Percentiles rank a stretch among this genome's conserved stretches.
These are phyloP conservation scores for Prunus campanulata DNA, from an alignment of 306 rosid genomes.

Conservation along the genomic window DNA sequence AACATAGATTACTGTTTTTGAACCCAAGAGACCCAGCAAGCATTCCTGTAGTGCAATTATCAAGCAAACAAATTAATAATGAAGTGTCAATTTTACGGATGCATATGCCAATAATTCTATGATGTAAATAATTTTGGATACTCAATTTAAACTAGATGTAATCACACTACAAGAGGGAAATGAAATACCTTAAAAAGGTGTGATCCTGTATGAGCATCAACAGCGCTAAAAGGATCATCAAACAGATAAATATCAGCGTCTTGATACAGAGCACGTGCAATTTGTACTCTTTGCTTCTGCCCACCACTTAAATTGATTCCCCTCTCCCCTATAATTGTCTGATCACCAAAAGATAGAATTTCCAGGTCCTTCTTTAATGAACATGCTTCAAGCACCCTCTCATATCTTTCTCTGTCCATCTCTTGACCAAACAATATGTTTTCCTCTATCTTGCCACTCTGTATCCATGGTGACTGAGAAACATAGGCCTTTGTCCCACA, in stretches of 20 bases:
- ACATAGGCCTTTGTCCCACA: slow-evolving; percentile 88
- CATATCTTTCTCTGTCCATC: slow-evolving; percentile 68
- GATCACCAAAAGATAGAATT: slow-evolving; percentile 74
- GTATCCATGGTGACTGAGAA: slow-evolving; percentile 92
- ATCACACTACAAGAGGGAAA: slow-evolving; percentile 6
- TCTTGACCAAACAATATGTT: slow-evolving; percentile 70
- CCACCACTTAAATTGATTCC: slow-evolving; percentile 94
- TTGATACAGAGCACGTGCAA: too few species aligned
- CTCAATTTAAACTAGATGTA: neutral
- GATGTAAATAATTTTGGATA: neutral
- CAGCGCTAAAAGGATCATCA: too few species aligned
- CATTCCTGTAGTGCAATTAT: slow-evolving; percentile 54
- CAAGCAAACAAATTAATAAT: neutral
- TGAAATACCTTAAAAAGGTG: slow-evolving; percentile 65
- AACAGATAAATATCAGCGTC: too few species aligned
- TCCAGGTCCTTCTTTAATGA: slow-evolving; percentile 67
- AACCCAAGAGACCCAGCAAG: slow-evolving; percentile 63
- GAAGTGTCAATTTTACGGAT: neutral
- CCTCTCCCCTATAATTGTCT: slow-evolving; percentile 78
- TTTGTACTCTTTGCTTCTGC: slow-evolving; percentile 67
- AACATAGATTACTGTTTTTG: slow-evolving; percentile 76
- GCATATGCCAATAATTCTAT: too few species aligned
- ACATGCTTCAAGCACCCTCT: slow-evolving; percentile 78
- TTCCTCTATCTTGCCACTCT: slow-evolving; percentile 76
- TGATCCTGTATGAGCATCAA: slow-evolving; percentile 30